A percentile compares a stretch with the other conserved stretches of the same genome.
phyloP scores from a whole-genome alignment of 129 eudicot species.

The carrot (Daucus carota) region DNA sequence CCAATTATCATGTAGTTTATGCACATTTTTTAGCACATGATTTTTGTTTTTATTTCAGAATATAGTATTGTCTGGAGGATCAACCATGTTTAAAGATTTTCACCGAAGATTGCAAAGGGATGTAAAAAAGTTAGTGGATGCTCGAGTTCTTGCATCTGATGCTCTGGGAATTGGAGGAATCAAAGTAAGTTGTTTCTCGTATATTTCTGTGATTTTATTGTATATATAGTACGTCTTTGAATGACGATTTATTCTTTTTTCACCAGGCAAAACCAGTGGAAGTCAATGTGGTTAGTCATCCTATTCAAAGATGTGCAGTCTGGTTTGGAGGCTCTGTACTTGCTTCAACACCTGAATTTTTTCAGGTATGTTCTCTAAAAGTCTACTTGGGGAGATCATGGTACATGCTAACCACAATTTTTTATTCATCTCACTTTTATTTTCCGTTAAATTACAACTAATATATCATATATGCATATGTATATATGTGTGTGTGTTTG shows the following conservation, averaged over 20 bases:
- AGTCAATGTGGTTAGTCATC: conserved; percentile 96
- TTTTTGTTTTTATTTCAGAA: conserved; percentile 40
- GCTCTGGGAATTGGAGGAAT: conserved; percentile 54
- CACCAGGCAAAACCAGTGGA: conserved; percentile 90
- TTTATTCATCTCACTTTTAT: no score
- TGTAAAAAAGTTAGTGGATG: conserved; percentile 88
- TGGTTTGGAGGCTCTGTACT: conserved; percentile 99
- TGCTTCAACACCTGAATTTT: conserved; percentile 97
- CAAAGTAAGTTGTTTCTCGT: conserved; percentile 36
- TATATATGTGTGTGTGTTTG: no score
- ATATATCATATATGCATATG: no score
- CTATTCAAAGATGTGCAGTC: conserved; percentile 93
- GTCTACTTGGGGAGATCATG: not conserved
- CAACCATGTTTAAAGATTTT: conserved; percentile 97
- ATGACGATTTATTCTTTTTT: not conserved
- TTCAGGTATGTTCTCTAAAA: conserved; percentile 37
- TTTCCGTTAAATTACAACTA: no score
- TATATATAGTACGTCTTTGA: not conserved
- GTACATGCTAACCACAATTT: not conserved
- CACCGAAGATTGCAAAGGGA: conserved; percentile 85
- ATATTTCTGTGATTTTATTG: not conserved
- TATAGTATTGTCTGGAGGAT: conserved; percentile 94
- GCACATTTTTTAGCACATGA: not conserved
- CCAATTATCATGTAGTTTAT: not conserved
- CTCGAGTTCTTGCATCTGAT: conserved; percentile 71